These are phyloP conservation scores for Comarum palustre DNA, from an alignment of 306 rosid species.

Conservation along the genomic window DNA sequence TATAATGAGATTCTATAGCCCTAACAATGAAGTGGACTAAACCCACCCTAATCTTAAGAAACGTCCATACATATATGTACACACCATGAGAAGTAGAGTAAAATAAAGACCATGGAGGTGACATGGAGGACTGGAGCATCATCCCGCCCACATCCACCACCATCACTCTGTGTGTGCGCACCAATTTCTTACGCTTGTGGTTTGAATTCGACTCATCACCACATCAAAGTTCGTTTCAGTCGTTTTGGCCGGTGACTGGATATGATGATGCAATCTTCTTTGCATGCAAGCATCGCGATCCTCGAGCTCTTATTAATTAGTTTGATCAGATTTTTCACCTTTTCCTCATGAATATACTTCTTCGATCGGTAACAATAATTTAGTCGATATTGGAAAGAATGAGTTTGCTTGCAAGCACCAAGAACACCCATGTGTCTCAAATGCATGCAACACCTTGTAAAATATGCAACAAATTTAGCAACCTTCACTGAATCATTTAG, in stretches of 20 bases:
- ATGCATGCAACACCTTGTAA: slow-evolving; percentile 2
- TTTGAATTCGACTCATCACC: not conserved
- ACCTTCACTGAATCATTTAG: not conserved
- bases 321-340: not conserved
- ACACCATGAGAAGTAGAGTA: too few species aligned
- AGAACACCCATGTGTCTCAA: not conserved
- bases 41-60: too few species aligned
- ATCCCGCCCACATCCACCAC: not conserved
- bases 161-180: not conserved
- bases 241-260: not conserved
- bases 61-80: too few species aligned
- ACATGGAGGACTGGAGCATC: not conserved
- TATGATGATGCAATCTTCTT: not conserved
- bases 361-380: not conserved
- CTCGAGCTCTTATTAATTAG: not conserved
- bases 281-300: not conserved
- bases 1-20: too few species aligned
- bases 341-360: not conserved
- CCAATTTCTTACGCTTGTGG: not conserved
- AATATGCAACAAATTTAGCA: not conserved
- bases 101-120: not conserved
- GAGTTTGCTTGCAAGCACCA: slow-evolving; percentile 4
- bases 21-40: too few species aligned
- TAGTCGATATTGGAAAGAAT: not conserved
- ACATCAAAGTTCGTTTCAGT: not conserved